These are phyloP conservation scores for Leccinum pallidistipes DNA, from an alignment of 1,284 basidiomycete species.

Conservation along the genomic window DNA sequence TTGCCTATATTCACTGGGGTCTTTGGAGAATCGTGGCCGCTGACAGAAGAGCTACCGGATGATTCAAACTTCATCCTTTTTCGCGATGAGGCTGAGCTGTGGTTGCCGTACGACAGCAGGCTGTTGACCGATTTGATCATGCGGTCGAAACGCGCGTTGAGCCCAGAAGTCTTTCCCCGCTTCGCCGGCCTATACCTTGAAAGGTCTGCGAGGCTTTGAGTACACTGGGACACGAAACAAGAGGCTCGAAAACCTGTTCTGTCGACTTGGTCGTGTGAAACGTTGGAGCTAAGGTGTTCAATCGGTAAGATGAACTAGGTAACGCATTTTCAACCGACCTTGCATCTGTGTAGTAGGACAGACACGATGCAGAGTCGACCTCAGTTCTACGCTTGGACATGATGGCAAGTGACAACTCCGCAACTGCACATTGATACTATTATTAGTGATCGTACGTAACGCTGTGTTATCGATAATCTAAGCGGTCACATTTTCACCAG, in stretches of 20 bases:
- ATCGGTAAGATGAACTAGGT: not conserved
- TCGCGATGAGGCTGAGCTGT: constrained; percentile 21
- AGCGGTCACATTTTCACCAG: not conserved
- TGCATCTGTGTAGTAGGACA: constrained; percentile 14
- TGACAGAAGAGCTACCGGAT: constrained; percentile 46
- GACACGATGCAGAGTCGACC: constrained; percentile 13
- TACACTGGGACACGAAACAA: not conserved
- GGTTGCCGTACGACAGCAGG: constrained; percentile 30
- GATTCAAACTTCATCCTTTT: constrained; percentile 36
- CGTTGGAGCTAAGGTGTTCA: not conserved
- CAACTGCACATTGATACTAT: not conserved
- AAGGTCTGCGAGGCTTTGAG: constrained; percentile 13
- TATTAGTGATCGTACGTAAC: not conserved
- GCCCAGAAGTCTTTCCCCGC: constrained; percentile 46
- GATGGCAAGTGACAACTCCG: not conserved
- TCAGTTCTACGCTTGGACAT: constrained; percentile 8
- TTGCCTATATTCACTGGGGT: constrained; percentile 44
- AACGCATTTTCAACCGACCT: constrained; percentile 18
- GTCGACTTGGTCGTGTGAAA: constrained; percentile 4
- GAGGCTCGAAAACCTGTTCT: constrained; percentile 19
- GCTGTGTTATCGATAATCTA: not conserved
- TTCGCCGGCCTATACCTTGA: constrained; percentile 34
- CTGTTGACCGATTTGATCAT: constrained; percentile 61
- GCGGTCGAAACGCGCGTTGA: constrained; percentile 61
- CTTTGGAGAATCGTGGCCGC: constrained; percentile 41